These are phyloP conservation scores for Xanthoparmelia taractica DNA, from an alignment of 495 filamentous ascomycete species.

Conservation along the genomic window DNA sequence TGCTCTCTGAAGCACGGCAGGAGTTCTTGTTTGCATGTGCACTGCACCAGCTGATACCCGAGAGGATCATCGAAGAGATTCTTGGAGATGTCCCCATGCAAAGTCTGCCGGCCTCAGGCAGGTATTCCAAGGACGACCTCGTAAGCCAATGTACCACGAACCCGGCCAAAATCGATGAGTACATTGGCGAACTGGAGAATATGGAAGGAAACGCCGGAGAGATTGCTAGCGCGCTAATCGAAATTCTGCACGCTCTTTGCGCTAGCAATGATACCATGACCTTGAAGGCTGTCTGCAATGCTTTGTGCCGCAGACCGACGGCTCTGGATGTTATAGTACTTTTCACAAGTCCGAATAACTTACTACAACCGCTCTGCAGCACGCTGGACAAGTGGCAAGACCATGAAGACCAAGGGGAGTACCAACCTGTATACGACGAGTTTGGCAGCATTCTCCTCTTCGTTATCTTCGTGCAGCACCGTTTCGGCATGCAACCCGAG, in stretches of 20 bases:
- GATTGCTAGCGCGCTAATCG: slow-evolving; percentile 71
- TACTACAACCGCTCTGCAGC: slow-evolving; percentile 77
- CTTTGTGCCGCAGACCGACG: slow-evolving; percentile 67
- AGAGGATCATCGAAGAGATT: slow-evolving; percentile 68
- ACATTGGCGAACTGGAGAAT: slow-evolving; percentile 75
- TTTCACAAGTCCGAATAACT: slow-evolving; percentile 65
- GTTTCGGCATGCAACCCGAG: slow-evolving; percentile 61
- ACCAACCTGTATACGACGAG: slow-evolving; percentile 94
- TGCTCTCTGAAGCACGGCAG: slow-evolving; percentile 75
- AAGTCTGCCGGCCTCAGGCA: slow-evolving; percentile 63
- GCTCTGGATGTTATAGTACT: slow-evolving; percentile 79
- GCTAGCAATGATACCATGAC: slow-evolving; percentile 83
- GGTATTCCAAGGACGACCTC: slow-evolving; percentile 68
- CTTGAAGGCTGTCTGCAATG: slow-evolving; percentile 73
- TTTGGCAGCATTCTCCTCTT: slow-evolving; percentile 85
- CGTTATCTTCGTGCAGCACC: slow-evolving; percentile 72
- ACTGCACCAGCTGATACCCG: slow-evolving; percentile 72
- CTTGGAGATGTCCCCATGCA: slow-evolving; percentile 82
- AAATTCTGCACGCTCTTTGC: slow-evolving; percentile 76
- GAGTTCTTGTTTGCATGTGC: slow-evolving; percentile 91
- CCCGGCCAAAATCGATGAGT: slow-evolving; percentile 59
- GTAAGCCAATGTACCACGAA: slow-evolving; percentile 66
- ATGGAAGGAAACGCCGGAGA: slow-evolving; percentile 94
- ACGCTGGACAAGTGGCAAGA: slow-evolving; percentile 85
- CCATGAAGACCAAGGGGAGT: slow-evolving; percentile 90